Evolutionary conservation across 2,329 filamentous ascomycete species (phyloP).

Genomic region (Achaetomium macrosporum): DNA sequence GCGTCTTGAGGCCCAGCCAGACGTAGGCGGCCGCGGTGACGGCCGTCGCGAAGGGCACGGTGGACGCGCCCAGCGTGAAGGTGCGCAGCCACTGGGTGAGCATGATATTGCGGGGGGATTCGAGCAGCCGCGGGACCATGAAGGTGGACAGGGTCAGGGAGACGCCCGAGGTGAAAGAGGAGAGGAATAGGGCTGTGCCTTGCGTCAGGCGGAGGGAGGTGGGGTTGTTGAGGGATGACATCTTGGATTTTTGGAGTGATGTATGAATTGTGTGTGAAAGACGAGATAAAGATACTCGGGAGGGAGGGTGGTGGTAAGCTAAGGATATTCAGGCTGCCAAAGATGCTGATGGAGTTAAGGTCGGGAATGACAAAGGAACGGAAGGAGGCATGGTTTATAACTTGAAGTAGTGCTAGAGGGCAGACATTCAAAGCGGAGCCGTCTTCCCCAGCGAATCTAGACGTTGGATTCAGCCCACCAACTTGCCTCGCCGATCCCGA

Average conservation of each 20-base stretch:
- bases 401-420: too few species aligned
- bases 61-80: slow-evolving; percentile 34
- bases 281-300: too few species aligned
- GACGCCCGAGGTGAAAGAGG: slow-evolving; percentile 39
- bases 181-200: slow-evolving; percentile 44
- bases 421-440: too few species aligned
- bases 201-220: slow-evolving; percentile 28
- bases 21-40: slow-evolving; percentile 37
- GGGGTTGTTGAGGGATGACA: not conserved
- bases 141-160: slow-evolving; percentile 37
- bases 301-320: too few species aligned
- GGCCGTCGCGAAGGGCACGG: slow-evolving; percentile 36
- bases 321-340: too few species aligned
- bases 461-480: too few species aligned
- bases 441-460: too few species aligned
- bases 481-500: too few species aligned
- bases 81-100: slow-evolving; percentile 48
- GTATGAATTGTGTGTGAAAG: not conserved
- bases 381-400: too few species aligned
- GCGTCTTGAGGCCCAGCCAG: slow-evolving; percentile 39
- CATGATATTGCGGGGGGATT: slow-evolving; percentile 49
- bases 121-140: slow-evolving; percentile 47
- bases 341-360: too few species aligned
- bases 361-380: too few species aligned
- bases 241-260: not conserved